Conservation (phyloP, 306 rosid species). For the Arachis hypogaea region DNA sequence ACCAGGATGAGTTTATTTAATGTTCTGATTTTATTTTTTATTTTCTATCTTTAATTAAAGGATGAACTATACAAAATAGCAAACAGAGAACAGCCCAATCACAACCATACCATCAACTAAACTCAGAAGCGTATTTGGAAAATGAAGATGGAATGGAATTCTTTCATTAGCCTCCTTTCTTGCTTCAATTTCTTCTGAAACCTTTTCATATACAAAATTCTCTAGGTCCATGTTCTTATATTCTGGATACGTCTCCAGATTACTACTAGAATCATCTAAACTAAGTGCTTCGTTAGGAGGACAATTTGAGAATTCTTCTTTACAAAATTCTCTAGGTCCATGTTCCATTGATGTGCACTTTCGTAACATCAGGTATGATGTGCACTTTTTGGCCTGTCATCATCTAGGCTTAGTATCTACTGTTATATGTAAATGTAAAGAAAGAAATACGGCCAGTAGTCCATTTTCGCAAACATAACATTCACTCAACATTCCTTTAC, state of each 20-base stretch:
- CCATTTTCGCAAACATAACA: neutral
- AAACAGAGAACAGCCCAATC: neutral
- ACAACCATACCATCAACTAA: slow-evolving; percentile 76
- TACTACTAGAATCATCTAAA: slow-evolving; percentile 71
- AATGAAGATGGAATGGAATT: slow-evolving; percentile 84
- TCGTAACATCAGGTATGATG: neutral
- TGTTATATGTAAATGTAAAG: neutral
- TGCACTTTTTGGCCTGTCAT: slow-evolving; percentile 16
- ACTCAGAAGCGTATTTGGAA: slow-evolving; percentile 68
- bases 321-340: slow-evolving; percentile 31
- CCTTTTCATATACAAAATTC: slow-evolving; percentile 82
- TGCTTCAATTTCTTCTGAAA: slow-evolving; percentile 85
- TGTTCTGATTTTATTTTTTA: neutral
- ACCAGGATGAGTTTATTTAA: neutral
- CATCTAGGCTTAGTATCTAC: neutral
- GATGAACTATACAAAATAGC: neutral
- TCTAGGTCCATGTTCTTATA: slow-evolving; percentile 95
- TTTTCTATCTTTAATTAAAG: neutral
- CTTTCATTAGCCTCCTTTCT: slow-evolving; percentile 72
- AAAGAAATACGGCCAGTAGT: neutral
- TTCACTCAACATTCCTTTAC: slow-evolving; percentile 1
- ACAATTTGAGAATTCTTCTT: slow-evolving; percentile 70
- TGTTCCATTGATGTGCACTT: no score
- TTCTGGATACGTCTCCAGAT: slow-evolving; percentile 71
- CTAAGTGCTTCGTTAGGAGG: slow-evolving; percentile 64